Evolutionary conservation across 192 early-diverging fungal genomes (phyloP).

Genomic region (Podila epigama): DNA sequence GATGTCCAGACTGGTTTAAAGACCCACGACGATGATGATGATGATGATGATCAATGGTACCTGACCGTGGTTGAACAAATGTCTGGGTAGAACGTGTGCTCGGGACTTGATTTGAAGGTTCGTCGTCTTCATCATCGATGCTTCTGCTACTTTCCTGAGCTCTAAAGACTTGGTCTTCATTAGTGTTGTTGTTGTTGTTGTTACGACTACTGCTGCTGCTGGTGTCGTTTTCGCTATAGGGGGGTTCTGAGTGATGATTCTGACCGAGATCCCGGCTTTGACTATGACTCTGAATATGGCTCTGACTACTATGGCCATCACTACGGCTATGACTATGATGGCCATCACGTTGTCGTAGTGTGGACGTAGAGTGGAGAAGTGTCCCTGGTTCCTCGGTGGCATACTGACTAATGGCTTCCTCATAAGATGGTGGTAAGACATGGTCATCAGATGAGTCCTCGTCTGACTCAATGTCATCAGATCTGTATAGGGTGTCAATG

Average conservation of each 20-base stretch:
- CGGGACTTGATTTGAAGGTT: neutral
- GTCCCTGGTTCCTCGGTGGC: neutral
- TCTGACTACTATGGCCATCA: no score
- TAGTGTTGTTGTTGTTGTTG: neutral
- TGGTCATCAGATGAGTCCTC: slow-evolving; percentile 3
- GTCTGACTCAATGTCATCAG: neutral
- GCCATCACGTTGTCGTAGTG: neutral
- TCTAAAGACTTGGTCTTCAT: no score
- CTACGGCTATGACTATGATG: no score
- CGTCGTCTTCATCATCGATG: neutral
- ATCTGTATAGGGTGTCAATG: neutral
- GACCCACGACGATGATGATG: no score
- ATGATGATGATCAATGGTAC: no score
- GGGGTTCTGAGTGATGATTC: neutral
- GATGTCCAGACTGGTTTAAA: neutral
- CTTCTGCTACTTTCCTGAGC: no score
- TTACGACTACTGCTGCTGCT: neutral
- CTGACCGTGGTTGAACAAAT: neutral
- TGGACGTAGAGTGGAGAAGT: neutral
- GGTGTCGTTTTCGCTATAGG: neutral
- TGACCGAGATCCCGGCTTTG: no score
- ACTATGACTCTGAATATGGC: neutral
- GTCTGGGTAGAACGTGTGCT: neutral
- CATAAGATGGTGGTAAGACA: slow-evolving; percentile 33
- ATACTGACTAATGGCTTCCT: slow-evolving; percentile 36